A percentile compares a stretch with the other conserved stretches of the same genome.
Evolutionary conservation across 257 asterid genomes (phyloP).

Genomic region (Ocimum tenuiflorum): DNA sequence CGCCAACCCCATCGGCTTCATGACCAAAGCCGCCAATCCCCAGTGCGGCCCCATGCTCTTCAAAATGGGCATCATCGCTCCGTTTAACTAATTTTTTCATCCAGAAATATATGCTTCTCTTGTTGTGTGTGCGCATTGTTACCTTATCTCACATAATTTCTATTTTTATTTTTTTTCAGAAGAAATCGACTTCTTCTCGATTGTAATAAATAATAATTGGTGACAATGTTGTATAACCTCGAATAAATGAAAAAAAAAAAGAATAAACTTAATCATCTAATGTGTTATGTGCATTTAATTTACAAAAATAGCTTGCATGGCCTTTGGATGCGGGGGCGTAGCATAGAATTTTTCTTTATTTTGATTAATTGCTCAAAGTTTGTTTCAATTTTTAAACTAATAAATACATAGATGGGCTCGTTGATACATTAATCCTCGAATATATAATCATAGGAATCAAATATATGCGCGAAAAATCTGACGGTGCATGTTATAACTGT

Average conservation of each 20-base stretch:
- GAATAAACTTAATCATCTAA: too few species aligned
- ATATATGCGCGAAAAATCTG: too few species aligned
- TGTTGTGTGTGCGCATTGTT: conserved; percentile 13
- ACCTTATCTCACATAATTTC: neutral
- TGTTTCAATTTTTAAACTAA: too few species aligned
- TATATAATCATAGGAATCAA: too few species aligned
- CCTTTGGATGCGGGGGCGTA: too few species aligned
- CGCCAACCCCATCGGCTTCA: conserved; percentile 50
- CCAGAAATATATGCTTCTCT: conserved; percentile 4
- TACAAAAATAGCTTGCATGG: too few species aligned
- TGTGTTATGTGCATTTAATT: too few species aligned
- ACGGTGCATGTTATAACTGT: too few species aligned
- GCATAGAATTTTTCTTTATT: too few species aligned
- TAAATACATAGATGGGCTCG: too few species aligned
- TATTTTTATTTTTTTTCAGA: neutral
- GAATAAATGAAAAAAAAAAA: neutral
- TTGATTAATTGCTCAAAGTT: too few species aligned
- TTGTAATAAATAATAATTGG: neutral
- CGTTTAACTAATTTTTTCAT: neutral
- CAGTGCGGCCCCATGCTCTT: conserved; percentile 28
- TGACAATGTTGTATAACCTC: neutral
- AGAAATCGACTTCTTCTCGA: neutral
- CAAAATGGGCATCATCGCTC: conserved; percentile 12
- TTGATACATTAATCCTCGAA: too few species aligned
- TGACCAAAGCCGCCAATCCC: conserved; percentile 24